These are phyloP conservation scores for Backusella tuberculispora DNA, from an alignment of 192 early-diverging fungal genomes.

Conservation along the genomic window DNA sequence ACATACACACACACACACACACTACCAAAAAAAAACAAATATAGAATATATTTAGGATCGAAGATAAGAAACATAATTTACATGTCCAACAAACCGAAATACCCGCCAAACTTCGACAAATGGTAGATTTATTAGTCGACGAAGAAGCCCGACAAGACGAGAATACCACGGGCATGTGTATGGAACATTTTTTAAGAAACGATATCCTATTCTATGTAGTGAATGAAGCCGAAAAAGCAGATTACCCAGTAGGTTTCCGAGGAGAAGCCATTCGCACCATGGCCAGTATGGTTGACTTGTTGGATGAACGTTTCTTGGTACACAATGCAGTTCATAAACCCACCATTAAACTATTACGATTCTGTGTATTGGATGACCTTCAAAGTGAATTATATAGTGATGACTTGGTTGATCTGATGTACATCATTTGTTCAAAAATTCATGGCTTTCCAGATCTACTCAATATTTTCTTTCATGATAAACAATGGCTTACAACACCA, in stretches of 20 bases:
- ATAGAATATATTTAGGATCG: conserved; percentile 40
- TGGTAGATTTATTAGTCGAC: conserved; percentile 89
- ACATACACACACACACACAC: too few relatives aligned
- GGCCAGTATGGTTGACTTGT: conserved; percentile 78
- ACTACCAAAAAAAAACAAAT: neutral
- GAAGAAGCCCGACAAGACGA: conserved; percentile 82
- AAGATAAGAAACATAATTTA: conserved; percentile 34
- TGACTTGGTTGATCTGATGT: conserved; percentile 72
- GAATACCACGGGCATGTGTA: conserved; percentile 77
- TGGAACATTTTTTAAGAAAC: conserved; percentile 88
- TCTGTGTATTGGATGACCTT: conserved; percentile 60
- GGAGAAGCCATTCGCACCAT: conserved; percentile 81
- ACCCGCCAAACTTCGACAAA: conserved; percentile 70
- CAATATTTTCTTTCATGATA: conserved; percentile 78
- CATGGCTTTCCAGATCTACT: conserved; percentile 73
- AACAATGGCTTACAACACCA: conserved; percentile 61
- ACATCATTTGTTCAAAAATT: conserved; percentile 81
- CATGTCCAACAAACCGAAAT: conserved; percentile 78
- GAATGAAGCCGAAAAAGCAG: conserved; percentile 67
- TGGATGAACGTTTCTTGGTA: conserved; percentile 88
- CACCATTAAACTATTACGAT: conserved; percentile 72
- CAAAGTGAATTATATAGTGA: conserved; percentile 62
- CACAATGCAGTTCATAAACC: conserved; percentile 91
- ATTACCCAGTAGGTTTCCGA: conserved; percentile 80
- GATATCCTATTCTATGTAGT: conserved; percentile 83